Evolutionary conservation across 2,329 filamentous ascomycete species (phyloP), one percentile per base, ranked within the genome.

Genomic region (Didymella segeticola): DNA sequence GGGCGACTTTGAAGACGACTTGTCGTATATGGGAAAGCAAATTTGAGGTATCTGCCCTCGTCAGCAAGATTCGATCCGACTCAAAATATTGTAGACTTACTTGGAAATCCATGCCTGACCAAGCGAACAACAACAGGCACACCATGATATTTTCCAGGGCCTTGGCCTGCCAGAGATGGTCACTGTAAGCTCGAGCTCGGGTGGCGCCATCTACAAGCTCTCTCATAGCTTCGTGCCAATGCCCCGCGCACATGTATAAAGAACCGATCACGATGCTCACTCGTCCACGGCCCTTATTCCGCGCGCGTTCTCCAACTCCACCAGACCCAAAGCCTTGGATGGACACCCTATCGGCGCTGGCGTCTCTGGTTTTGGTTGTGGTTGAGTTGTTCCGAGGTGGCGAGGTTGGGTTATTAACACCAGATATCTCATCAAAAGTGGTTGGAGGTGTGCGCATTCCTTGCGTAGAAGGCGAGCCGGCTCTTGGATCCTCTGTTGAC

Each of bases 111-210:
- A 93, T 81, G 4, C 88, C 89, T 29, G 88, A 85, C 90, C 92
- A 96, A 25, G 87, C 89, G 57, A 96, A 86, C 65, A 98, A 84
- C 33, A 98, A 70, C 62, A 98, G 82, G 68, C 89, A 91, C 22
- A 96, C 82, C 39, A 95, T 79, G 56, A 96, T 90, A 23, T 93
- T 86, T 71, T 99, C 96, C 17, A 99, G 80, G 1, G 91, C 93
- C 75, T 98, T 98, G 15, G 90, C 95, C 76, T 97, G 91, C 93
- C 95, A 99, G n/a, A 98, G 74, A 74, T 96, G 91, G 75, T 99
- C 95, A 65, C 91, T 93, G 53, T 90, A 84, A 30, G 86, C 87
- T 64, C 91, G 89, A 14, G 91, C 89, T 63, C 88, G 86, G 9
- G 84, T 84, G 2, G 90, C 92, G 47, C 89, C 91, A 56, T 97